A percentile compares a stretch with the other conserved stretches of the same genome.
phyloP scores from a whole-genome alignment of 768 basidiomycete species.

The Candolleomyces aberdarensis region DNA sequence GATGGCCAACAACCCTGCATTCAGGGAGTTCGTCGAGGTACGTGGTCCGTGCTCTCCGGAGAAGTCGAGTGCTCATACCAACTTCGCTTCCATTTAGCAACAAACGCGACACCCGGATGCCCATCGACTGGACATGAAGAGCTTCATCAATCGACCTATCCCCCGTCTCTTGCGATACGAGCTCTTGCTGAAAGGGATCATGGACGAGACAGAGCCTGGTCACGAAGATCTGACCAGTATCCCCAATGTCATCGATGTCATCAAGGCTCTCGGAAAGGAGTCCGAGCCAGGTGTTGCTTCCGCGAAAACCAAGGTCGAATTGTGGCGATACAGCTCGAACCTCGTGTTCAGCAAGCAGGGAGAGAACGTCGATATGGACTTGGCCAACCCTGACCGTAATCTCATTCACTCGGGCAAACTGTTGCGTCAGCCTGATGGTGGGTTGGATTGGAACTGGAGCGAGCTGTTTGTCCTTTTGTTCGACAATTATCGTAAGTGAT shows the following conservation, averaged over 20 bases:
- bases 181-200: conserved; percentile 72
- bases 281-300: conserved; percentile 83
- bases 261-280: conserved; percentile 82
- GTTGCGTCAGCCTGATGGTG: conserved; percentile 83
- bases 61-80: background rate
- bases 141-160: conserved; percentile 88
- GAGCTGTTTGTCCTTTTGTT: conserved; percentile 90
- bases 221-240: conserved; percentile 82
- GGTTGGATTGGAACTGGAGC: conserved; percentile 86
- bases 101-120: conserved; percentile 68
- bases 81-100: conserved; percentile 22
- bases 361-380: conserved; percentile 85
- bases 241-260: conserved; percentile 84
- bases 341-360: conserved; percentile 69
- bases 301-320: conserved; percentile 84
- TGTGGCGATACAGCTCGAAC: conserved; percentile 81
- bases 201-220: conserved; percentile 69
- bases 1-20: conserved; percentile 72
- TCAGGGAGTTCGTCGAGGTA: conserved; percentile 81
- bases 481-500: conserved; percentile 85
- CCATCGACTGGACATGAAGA: conserved; percentile 84
- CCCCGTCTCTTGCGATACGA: conserved; percentile 86
- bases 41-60: conserved; percentile 17
- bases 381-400: conserved; percentile 78
- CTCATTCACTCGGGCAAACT: conserved; percentile 83